These are phyloP conservation scores for Phanerochaete sordida DNA, from an alignment of 768 basidiomycete genomes.

Conservation along the genomic window DNA sequence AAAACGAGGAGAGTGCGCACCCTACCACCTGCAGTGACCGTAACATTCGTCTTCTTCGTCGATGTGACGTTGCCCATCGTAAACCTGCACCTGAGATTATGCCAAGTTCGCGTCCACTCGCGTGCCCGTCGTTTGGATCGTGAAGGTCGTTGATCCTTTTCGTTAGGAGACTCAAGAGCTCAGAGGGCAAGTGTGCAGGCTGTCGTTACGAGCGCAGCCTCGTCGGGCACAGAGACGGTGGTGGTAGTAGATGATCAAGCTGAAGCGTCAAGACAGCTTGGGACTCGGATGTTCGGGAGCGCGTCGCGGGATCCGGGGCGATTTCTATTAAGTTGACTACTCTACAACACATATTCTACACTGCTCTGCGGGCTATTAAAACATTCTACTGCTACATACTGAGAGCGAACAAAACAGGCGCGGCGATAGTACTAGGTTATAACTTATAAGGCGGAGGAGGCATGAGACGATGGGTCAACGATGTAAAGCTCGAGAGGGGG, in stretches of 20 bases:
- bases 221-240: not conserved
- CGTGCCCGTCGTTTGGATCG: not conserved
- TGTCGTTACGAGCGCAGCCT: not conserved
- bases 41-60: not conserved
- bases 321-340: not conserved
- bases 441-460: too few species aligned
- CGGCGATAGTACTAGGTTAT: too few species aligned
- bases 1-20: not conserved
- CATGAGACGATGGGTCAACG: too few species aligned
- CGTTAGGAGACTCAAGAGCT: not conserved
- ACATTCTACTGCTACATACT: too few species aligned
- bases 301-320: not conserved
- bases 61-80: not conserved
- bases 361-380: too few species aligned
- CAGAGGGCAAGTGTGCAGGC: not conserved
- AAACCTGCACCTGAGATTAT: too few species aligned
- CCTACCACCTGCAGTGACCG: not conserved
- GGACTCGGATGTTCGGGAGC: not conserved
- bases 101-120: not conserved
- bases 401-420: too few species aligned
- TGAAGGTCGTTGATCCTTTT: not conserved
- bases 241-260: not conserved
- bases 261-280: not conserved
- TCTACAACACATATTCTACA: too few species aligned
- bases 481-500: too few species aligned